Evolutionary conservation across 306 rosid species (phyloP), one percentile per base, ranked within the genome.

Genomic region (Quercus glauca): DNA sequence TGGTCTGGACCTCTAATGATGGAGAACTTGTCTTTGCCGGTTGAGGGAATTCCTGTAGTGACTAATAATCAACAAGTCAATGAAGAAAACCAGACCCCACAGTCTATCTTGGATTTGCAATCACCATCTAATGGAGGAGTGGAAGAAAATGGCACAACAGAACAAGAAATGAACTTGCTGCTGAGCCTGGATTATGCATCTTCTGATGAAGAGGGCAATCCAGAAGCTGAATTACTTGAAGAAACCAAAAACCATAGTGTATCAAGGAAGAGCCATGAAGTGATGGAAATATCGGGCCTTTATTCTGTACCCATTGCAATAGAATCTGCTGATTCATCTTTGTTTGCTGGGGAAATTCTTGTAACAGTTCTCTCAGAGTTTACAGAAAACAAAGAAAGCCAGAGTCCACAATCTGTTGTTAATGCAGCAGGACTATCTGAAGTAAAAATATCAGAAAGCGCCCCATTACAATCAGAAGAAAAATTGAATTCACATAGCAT

Each of bases 311-410:
- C 83, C 63, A 52, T 52, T 73, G 71, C 55, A 19, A 55, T 65
- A 73, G 87, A 84, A 69, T 82, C 83, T 58, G 69, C 71, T 43
- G 71, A 77, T 83, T 74, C 85, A 35, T 73, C 84, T 71, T 61
- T 83, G 64, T 71, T 57, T 28, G 68, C 63, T 64, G 73, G 55
- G 69, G 82, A 85, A 52, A 43, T 23, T 68, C 49, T 7, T 8
- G 28, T 35, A 33, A 68, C 72, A 19, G 72, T 33, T 73, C 53
- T 65, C 83, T 60, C 71, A 18, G 75, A 81, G 20, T 60, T 73
- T 77, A 67, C 81, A 70, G 74, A 78, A 49, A 23, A 73, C 72
- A 65, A 49, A 71, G 87, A 82, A 79, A 86, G 67, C 64, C 80
- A 55, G 82, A 80, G 81, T 75, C 83, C 79, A 25, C 86, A 56